phyloP scores from a whole-genome alignment of 2,329 filamentous ascomycete species.

The Colletotrichum filicis region DNA sequence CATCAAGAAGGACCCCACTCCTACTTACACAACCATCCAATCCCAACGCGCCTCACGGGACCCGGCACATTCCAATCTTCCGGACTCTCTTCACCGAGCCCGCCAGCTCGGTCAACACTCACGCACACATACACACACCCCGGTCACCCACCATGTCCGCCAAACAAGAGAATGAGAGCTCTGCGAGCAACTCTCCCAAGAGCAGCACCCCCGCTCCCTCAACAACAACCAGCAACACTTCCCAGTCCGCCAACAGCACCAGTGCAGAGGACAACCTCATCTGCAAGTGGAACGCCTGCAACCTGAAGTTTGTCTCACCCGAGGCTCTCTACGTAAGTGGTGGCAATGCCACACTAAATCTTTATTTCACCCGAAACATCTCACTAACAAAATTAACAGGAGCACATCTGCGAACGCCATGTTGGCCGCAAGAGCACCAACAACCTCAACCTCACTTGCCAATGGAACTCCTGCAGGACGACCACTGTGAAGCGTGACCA shows the following conservation, averaged over 20 bases:
- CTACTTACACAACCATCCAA: conserved; percentile 26
- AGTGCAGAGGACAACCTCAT: conserved; percentile 63
- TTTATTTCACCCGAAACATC: not conserved
- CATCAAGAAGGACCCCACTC: conserved; percentile 3
- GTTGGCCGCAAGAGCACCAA: conserved; percentile 99
- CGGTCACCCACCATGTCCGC: conserved; percentile 37
- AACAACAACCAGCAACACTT: conserved; percentile 58
- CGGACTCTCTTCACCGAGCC: conserved; percentile 14
- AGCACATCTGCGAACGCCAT: conserved; percentile 98
- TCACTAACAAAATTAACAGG: conserved; percentile 61
- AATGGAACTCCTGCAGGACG: conserved; percentile 95
- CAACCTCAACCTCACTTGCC: conserved; percentile 96
- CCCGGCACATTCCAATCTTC: conserved; percentile 4
- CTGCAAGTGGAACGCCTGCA: conserved; percentile 70
- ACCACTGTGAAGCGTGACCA: conserved; percentile 99
- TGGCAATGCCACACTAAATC: conserved; percentile 13
- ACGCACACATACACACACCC: too few species aligned
- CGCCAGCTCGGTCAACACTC: conserved; percentile 11
- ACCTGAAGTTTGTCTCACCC: conserved; percentile 66
- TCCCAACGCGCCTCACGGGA: conserved; percentile 2
- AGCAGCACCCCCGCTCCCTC: conserved; percentile 64
- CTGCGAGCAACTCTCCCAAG: conserved; percentile 59
- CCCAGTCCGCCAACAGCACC: conserved; percentile 50
- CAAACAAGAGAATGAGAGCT: conserved; percentile 44
- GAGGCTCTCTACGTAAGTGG: conserved; percentile 71